Evolutionary conservation across 202 grass and related monocot genomes (phyloP).

Genomic region (Thinopyrum obtusiflorum): DNA sequence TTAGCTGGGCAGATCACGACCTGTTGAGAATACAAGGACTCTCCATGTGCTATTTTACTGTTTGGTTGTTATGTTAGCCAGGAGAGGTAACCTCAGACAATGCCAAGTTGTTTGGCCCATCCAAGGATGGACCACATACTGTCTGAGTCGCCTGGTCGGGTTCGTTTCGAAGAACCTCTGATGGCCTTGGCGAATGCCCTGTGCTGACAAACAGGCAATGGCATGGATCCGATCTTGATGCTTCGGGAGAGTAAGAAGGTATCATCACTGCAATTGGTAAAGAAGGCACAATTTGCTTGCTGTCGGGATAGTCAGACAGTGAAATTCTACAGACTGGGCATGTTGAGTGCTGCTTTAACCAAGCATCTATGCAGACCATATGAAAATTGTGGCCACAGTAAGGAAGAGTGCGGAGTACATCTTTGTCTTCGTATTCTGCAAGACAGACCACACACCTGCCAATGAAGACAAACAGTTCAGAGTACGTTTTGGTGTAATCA

Average conservation of each 20-base stretch:
- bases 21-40: constrained; percentile 39
- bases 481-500: neutral
- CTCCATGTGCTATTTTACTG: constrained; percentile 41
- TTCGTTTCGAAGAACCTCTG: constrained; percentile 44
- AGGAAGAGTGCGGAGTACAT: constrained; percentile 67
- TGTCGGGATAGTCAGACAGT: constrained; percentile 59
- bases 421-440: constrained; percentile 87
- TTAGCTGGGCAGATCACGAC: constrained; percentile 31
- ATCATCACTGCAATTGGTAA: constrained; percentile 32
- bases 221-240: constrained; percentile 50
- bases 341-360: constrained; percentile 82
- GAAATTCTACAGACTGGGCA: constrained; percentile 97
- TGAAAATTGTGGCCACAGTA: constrained; percentile 86
- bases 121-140: constrained; percentile 15
- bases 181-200: constrained; percentile 34
- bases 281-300: constrained; percentile 39
- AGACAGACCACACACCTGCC: constrained; percentile 83
- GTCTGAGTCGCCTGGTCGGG: constrained; percentile 41
- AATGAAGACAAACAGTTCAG: constrained; percentile 5
- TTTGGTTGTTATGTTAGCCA: constrained; percentile 37
- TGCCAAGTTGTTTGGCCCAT: constrained; percentile 33
- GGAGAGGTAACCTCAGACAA: constrained; percentile 23
- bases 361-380: constrained; percentile 71
- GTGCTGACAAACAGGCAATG: constrained; percentile 46
- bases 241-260: constrained; percentile 42